A percentile compares a stretch with the other conserved stretches of the same genome.
These are phyloP conservation scores for Pythium vanterpoolii DNA, from an alignment of 352 stramenopile genomes.

Conservation along the genomic window DNA sequence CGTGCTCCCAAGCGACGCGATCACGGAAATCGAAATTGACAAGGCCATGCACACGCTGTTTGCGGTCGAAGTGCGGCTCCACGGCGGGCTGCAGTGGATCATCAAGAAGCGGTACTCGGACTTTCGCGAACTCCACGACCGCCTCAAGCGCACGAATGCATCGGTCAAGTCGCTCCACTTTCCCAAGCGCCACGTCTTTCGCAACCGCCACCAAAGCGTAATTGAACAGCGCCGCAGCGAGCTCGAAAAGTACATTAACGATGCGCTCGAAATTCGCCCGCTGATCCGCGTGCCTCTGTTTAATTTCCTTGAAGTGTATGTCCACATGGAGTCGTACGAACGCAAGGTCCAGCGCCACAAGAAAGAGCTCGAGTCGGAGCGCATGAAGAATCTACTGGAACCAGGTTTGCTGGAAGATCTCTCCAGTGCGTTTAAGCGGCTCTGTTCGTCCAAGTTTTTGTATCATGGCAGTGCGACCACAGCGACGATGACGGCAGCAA, in stretches of 20 bases:
- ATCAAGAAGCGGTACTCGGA: conserved; percentile 89
- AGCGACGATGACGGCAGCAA: conserved; percentile 4
- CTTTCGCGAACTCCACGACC: conserved; percentile 84
- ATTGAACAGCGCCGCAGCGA: conserved; percentile 83
- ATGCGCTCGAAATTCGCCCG: conserved; percentile 75
- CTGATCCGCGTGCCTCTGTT: conserved; percentile 84
- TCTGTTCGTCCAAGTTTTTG: conserved; percentile 84
- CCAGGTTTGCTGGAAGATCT: conserved; percentile 63
- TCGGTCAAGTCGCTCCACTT: conserved; percentile 81
- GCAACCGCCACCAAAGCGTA: conserved; percentile 80
- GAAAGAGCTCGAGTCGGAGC: conserved; percentile 83
- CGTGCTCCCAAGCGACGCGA: conserved; percentile 53
- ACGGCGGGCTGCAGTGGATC: conserved; percentile 82
- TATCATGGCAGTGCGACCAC: conserved; percentile 46
- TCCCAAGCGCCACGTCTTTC: conserved; percentile 85
- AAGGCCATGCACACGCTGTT: conserved; percentile 83
- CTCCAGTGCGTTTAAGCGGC: conserved; percentile 68
- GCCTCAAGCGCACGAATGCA: conserved; percentile 72
- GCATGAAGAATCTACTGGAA: conserved; percentile 84
- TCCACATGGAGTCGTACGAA: conserved; percentile 86
- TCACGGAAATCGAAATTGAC: conserved; percentile 80
- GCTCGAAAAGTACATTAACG: conserved; percentile 87
- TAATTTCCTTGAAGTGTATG: conserved; percentile 87
- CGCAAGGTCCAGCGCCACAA: conserved; percentile 81
- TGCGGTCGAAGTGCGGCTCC: conserved; percentile 71